Evolutionary conservation across 208 protist genomes (phyloP), one percentile per base, ranked within the genome.

Genomic region (Crithidia bombi): DNA sequence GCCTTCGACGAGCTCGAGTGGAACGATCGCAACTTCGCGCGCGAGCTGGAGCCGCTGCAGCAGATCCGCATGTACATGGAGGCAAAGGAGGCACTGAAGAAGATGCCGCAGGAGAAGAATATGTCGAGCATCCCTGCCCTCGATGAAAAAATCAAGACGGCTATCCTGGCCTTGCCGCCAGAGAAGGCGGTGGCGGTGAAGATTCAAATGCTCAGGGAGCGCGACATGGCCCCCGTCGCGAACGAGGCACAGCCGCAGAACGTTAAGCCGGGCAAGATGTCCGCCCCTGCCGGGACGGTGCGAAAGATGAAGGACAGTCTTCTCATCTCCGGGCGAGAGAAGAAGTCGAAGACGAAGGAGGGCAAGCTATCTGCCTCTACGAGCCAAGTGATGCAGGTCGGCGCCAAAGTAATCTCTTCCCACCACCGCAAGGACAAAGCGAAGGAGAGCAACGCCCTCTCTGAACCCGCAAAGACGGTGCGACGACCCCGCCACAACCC

Each of bases 21-120:
- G 79, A 82, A 79, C 67, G 73, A 87, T 67, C 73, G 76, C 17
- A 81, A 78, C 46, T 87, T 87, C 57, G 69, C 85, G 21, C 50
- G 70, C 32, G 75, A 79, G 17, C 66, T 88, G 15, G 68, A 49
- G 23, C 69, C 75, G 32, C 47, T 90, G 30, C 70, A 51, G 46
- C 43, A 81, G 38, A 71, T 92, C 26, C 82, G 75, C 39, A 57
- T 76, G 25, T 84, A 80, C 73, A 65, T 88, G 72, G 84, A 92
- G 66, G 84, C 81, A 11, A 92, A 78, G 51, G 83, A 83, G 57
- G 59, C 49, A 15, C 14, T 68, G 15, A 82, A 79, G 49, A 52
- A 66, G 2, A 46, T 41, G 26, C 51, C 65, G 21, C 56, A 6
- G 1, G 55, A 51, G 11, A 55, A 50, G 26, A 50, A 17, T 9